Evolutionary conservation across 306 rosid species (phyloP).

Genomic region (Gleditsia sinensis): DNA sequence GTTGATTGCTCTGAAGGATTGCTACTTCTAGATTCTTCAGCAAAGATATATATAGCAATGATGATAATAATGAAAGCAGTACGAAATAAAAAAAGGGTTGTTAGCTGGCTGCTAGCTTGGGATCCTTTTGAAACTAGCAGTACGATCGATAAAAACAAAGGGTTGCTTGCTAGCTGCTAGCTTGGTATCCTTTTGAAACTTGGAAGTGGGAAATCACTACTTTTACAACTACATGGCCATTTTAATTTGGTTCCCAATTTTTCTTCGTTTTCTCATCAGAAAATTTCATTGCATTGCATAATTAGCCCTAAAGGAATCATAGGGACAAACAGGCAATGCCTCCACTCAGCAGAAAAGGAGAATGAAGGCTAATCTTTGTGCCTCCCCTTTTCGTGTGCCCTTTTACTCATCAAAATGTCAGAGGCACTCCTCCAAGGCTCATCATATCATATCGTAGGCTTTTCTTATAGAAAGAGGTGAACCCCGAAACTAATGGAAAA

Average conservation of each 20-base stretch:
- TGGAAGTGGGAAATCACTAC: constrained; percentile 25
- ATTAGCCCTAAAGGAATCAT: constrained; percentile 28
- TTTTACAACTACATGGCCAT: too few species aligned
- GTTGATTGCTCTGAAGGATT: too few species aligned
- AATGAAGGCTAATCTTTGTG: constrained; percentile 30
- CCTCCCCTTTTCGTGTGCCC: constrained; percentile 29
- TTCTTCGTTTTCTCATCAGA: too few species aligned
- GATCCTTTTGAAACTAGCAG: constrained; percentile 20
- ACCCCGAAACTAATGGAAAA: too few species aligned
- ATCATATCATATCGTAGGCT: too few species aligned
- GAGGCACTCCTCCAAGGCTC: constrained; percentile 21
- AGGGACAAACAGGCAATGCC: constrained; percentile 18
- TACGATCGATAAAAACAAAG: neutral
- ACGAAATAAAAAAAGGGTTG: neutral
- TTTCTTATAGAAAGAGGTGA: constrained; percentile 24
- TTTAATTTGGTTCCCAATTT: too few species aligned
- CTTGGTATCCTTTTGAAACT: constrained; percentile 12
- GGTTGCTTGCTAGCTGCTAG: neutral
- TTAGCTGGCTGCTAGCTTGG: neutral
- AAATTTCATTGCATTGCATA: constrained; percentile 23
- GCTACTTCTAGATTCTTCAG: too few species aligned
- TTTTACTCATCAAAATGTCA: constrained; percentile 39
- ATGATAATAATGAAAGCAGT: too few species aligned
- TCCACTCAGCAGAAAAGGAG: constrained; percentile 44
- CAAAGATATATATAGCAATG: too few species aligned